These are phyloP conservation scores for Pleurotus djamor DNA, from an alignment of 768 basidiomycete species.

Conservation along the genomic window DNA sequence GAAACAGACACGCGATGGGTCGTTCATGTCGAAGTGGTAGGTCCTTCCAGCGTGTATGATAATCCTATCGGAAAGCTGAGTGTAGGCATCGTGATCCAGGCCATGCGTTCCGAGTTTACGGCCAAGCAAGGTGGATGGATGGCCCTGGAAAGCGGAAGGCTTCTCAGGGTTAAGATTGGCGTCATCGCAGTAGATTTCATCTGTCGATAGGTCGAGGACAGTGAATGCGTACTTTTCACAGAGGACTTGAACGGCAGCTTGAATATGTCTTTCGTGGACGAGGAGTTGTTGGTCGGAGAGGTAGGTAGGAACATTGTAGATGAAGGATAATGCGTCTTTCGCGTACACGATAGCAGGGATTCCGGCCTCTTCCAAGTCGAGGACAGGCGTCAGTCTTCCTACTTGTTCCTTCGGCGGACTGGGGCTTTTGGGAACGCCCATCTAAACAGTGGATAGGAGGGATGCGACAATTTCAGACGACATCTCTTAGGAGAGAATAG, in stretches of 20 bases:
- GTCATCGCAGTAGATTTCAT: background rate
- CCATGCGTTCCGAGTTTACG: background rate
- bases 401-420: background rate
- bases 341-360: slow-evolving; percentile 13
- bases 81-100: background rate
- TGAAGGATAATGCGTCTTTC: slow-evolving; percentile 17
- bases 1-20: slow-evolving; percentile 10
- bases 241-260: background rate
- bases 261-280: slow-evolving; percentile 14
- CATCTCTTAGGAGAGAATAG: too few relatives aligned
- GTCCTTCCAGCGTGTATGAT: slow-evolving; percentile 12
- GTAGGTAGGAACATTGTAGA: slow-evolving; percentile 15
- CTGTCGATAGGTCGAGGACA: background rate
- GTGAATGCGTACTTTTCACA: background rate
- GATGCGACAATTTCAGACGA: too few relatives aligned
- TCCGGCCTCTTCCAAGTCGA: background rate
- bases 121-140: background rate
- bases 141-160: slow-evolving; percentile 2
- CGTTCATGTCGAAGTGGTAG: slow-evolving; percentile 11
- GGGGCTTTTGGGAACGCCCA: background rate
- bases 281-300: slow-evolving; percentile 15
- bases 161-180: background rate
- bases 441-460: too few relatives aligned
- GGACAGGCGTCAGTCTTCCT: background rate
- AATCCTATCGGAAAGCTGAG: slow-evolving; percentile 7